Evolutionary conservation across 2,329 filamentous ascomycete genomes (phyloP).

Genomic region (Pseudogymnoascus verrucosus): DNA sequence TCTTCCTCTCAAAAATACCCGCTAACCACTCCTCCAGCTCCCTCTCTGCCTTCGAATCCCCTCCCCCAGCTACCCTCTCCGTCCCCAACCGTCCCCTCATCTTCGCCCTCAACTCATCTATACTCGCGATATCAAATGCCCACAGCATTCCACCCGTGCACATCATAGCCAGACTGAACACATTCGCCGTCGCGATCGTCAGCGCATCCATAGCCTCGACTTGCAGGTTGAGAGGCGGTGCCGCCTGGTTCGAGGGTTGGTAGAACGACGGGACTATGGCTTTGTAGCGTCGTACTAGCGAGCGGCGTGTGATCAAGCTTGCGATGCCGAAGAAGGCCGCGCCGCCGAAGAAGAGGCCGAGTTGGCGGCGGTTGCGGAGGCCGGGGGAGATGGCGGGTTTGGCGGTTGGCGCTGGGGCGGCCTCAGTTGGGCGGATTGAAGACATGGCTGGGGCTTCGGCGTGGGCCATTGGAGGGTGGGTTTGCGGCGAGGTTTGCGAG

Average conservation of each 20-base stretch:
- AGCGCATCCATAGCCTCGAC: constrained; percentile 76
- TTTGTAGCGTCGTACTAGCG: constrained; percentile 55
- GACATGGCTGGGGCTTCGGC: constrained; percentile 2
- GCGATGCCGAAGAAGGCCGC: constrained; percentile 68
- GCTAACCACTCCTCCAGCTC: constrained; percentile 56
- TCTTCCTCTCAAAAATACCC: constrained; percentile 50
- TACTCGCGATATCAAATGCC: constrained; percentile 64
- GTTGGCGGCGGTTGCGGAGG: constrained; percentile 38
- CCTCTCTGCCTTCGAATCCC: constrained; percentile 46
- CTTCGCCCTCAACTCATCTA: constrained; percentile 54
- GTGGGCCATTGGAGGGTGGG: constrained; percentile 7
- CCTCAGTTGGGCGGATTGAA: not conserved
- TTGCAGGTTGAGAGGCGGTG: constrained; percentile 49
- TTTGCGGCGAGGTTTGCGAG: not conserved
- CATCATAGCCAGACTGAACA: constrained; percentile 68
- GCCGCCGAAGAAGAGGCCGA: constrained; percentile 66
- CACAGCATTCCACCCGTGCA: constrained; percentile 65
- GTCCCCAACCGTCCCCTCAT: constrained; percentile 37
- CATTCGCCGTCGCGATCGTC: constrained; percentile 79
- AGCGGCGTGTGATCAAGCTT: constrained; percentile 61
- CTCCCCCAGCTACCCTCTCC: constrained; percentile 28
- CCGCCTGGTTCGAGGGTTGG: constrained; percentile 49
- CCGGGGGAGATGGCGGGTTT: constrained; percentile 12
- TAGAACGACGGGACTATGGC: constrained; percentile 64
- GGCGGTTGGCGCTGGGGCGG: constrained; percentile 12